Conservation (phyloP, 805 yeast species). For the Wickerhamiella sergipiensis region DNA sequence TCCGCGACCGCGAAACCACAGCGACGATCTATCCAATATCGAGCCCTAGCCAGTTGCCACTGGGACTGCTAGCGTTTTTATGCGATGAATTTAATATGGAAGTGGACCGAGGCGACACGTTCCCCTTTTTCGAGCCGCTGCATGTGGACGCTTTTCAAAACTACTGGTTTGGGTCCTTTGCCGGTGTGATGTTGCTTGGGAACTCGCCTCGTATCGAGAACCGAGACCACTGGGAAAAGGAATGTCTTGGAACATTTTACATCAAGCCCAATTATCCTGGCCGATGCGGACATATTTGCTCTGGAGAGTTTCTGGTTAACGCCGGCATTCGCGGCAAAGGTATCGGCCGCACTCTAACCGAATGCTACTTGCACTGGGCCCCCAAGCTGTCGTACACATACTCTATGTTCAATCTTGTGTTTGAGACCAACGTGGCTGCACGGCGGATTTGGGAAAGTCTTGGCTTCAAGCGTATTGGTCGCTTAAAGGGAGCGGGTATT, state of each 20-base stretch:
- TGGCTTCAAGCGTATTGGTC: conserved; percentile 66
- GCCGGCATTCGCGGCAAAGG: conserved; percentile 89
- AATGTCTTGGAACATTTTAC: conserved; percentile 77
- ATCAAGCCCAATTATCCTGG: conserved; percentile 88
- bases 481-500: conserved; percentile 76
- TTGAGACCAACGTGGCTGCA: conserved; percentile 78
- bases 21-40: conserved; percentile 86
- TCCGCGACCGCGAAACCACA: conserved; percentile 80
- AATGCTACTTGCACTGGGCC: conserved; percentile 83
- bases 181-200: conserved; percentile 69
- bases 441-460: conserved; percentile 63
- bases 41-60: conserved; percentile 54
- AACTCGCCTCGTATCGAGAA: conserved; percentile 41
- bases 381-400: conserved; percentile 78
- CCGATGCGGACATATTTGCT: conserved; percentile 82
- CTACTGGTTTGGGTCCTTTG: conserved; percentile 80
- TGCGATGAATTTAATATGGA: conserved; percentile 92
- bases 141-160: conserved; percentile 63
- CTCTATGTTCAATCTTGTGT: conserved; percentile 70
- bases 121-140: conserved; percentile 71
- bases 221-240: conserved; percentile 69
- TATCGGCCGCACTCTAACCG: conserved; percentile 73
- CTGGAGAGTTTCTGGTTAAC: conserved; percentile 77
- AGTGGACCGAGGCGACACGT: conserved; percentile 75
- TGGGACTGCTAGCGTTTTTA: conserved; percentile 62